These are phyloP conservation scores for Penicillium alfredii DNA, from an alignment of 495 filamentous ascomycete genomes.

Conservation along the genomic window DNA sequence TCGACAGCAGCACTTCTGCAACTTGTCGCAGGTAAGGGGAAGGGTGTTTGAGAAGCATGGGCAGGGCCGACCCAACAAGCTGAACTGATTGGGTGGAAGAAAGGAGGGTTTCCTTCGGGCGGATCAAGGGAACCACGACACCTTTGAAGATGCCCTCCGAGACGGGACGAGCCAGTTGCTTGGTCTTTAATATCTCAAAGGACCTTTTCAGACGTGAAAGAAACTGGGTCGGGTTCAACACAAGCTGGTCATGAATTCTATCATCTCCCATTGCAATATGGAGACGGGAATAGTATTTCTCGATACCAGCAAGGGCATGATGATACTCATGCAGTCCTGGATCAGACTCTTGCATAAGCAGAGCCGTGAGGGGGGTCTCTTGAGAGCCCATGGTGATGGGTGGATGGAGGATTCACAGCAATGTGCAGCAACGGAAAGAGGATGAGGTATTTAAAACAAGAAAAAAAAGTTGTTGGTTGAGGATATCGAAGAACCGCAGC, in stretches of 20 bases:
- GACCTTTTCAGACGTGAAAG: slow-evolving; percentile 5
- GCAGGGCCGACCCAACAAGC: slow-evolving; percentile 9
- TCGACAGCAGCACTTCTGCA: neutral
- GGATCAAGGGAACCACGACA: slow-evolving; percentile 3
- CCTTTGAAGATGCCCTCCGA: slow-evolving; percentile 7
- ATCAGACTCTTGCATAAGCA: slow-evolving; percentile 5
- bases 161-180: slow-evolving; percentile 4
- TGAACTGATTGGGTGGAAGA: neutral
- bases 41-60: slow-evolving; percentile 1
- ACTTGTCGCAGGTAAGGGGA: slow-evolving; percentile 1
- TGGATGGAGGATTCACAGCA: too few species aligned
- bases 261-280: slow-evolving; percentile 2
- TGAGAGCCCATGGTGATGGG: neutral
- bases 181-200: slow-evolving; percentile 5
- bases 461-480: too few species aligned
- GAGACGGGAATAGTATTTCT: slow-evolving; percentile 6
- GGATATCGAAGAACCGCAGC: too few species aligned
- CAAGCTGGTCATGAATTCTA: slow-evolving; percentile 4
- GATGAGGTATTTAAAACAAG: too few species aligned
- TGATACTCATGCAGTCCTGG: slow-evolving; percentile 8
- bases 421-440: too few species aligned
- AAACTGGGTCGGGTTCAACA: slow-evolving; percentile 3
- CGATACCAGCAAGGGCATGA: slow-evolving; percentile 3
- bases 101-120: neutral
- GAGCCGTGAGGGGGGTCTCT: neutral